Percentiles rank a stretch among this genome's conserved stretches.
phyloP scores from a whole-genome alignment of 2,329 filamentous ascomycete genomes.

The Cladorrhinum sp. region DNA sequence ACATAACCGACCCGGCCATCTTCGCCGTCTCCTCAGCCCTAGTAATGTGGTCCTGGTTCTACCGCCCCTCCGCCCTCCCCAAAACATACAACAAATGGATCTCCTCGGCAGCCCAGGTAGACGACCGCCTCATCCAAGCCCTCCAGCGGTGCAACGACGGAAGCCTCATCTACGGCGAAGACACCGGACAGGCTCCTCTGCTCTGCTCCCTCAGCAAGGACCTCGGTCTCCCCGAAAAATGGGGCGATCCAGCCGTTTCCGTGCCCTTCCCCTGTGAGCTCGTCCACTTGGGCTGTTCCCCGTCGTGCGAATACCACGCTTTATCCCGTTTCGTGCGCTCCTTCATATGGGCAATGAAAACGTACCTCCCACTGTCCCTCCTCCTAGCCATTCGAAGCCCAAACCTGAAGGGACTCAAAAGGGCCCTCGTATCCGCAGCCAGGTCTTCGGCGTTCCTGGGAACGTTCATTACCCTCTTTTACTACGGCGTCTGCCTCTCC shows the following conservation, averaged over 20 bases:
- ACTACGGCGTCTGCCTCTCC: constrained; percentile 78
- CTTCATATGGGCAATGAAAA: constrained; percentile 71
- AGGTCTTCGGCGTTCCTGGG: constrained; percentile 76
- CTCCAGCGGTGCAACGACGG: constrained; percentile 64
- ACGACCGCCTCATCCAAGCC: constrained; percentile 69
- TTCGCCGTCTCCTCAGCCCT: constrained; percentile 70
- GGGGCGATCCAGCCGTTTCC: constrained; percentile 68
- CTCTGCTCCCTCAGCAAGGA: constrained; percentile 71
- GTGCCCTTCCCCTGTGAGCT: constrained; percentile 78
- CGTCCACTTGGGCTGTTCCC: constrained; percentile 75
- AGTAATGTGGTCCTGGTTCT: constrained; percentile 91
- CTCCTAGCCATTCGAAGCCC: constrained; percentile 56
- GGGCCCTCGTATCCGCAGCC: constrained; percentile 56
- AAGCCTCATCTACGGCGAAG: constrained; percentile 67
- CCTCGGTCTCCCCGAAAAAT: constrained; percentile 63
- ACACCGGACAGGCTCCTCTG: constrained; percentile 66
- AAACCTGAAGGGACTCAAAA: constrained; percentile 41
- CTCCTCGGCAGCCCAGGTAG: constrained; percentile 69
- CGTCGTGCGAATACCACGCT: constrained; percentile 72
- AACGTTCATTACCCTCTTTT: constrained; percentile 74
- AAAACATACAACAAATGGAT: constrained; percentile 80
- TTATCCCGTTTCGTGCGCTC: constrained; percentile 63
- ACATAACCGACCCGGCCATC: constrained; percentile 61
- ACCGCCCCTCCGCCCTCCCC: constrained; percentile 67
- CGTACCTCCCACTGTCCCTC: constrained; percentile 73